Conservation (phyloP, 306 rosid genomes). For the Vigna reflexopilosa region DNA sequence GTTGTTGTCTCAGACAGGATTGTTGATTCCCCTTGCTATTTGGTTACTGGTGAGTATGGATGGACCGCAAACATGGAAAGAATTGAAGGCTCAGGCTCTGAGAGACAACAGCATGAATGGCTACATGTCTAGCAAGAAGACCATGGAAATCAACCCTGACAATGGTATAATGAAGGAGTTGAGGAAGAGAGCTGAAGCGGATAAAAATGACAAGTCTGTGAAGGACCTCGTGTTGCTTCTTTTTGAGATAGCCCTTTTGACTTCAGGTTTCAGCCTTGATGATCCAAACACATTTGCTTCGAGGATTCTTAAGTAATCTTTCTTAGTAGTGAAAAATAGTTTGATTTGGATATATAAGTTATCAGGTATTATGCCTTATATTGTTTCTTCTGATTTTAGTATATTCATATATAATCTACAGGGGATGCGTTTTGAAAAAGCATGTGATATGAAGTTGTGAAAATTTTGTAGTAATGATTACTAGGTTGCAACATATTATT, state of each 20-base stretch:
- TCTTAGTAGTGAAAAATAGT: no score
- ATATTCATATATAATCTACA: no score
- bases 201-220: conserved; percentile 67
- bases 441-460: no score
- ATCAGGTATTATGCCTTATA: no score
- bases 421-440: no score
- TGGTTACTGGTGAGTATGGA: conserved; percentile 80
- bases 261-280: conserved; percentile 79
- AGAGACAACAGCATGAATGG: conserved; percentile 73
- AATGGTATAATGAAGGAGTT: conserved; percentile 78
- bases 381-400: no score
- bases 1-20: conserved; percentile 72
- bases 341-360: no score
- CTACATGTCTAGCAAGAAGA: conserved; percentile 80
- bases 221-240: conserved; percentile 73
- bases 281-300: conserved; percentile 72
- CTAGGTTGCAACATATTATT: no score
- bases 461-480: no score
- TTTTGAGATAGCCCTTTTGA: conserved; percentile 65
- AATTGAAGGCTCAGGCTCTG: conserved; percentile 75
- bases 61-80: conserved; percentile 84
- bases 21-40: conserved; percentile 76
- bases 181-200: conserved; percentile 73
- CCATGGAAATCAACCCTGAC: conserved; percentile 80
- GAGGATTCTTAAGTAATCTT: conserved; percentile 46